Evolutionary conservation across 257 asterid species (phyloP).

Genomic region (Henckelia pumila): DNA sequence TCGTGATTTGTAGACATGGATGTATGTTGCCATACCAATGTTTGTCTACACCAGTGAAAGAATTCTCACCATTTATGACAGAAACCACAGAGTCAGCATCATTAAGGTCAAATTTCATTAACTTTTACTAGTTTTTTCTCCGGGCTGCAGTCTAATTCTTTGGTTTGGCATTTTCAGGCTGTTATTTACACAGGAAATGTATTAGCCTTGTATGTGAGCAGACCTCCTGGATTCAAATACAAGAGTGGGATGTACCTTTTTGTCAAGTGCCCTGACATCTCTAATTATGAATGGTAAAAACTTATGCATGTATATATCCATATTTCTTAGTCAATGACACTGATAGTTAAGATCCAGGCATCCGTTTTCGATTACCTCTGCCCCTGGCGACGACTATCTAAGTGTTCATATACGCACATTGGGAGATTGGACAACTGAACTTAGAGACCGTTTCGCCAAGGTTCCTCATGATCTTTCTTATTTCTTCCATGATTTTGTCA

Average conservation of each 20-base stretch:
- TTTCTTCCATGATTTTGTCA: not conserved
- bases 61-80: slow-evolving; percentile 57
- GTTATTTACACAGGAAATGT: slow-evolving; percentile 85
- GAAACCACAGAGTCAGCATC: slow-evolving; percentile 48
- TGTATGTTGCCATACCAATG: slow-evolving; percentile 70
- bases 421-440: slow-evolving; percentile 96
- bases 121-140: not conserved
- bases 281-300: slow-evolving; percentile 72
- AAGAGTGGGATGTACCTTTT: slow-evolving; percentile 96
- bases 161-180: slow-evolving; percentile 51
- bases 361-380: too few species aligned
- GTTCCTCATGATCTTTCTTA: slow-evolving; percentile 34
- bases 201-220: slow-evolving; percentile 79
- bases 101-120: slow-evolving; percentile 46
- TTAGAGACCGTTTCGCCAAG: slow-evolving; percentile 57
- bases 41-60: slow-evolving; percentile 60
- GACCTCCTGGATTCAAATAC: slow-evolving; percentile 76
- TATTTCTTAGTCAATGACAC: not conserved
- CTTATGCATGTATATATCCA: too few species aligned
- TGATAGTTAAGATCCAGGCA: slow-evolving; percentile 49
- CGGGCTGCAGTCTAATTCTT: not conserved
- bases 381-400: slow-evolving; percentile 79
- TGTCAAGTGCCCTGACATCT: slow-evolving; percentile 80
- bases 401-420: slow-evolving; percentile 81
- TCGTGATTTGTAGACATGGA: slow-evolving; percentile 67